Base-by-base conservation (phyloP, 1,284 basidiomycete genomes). In the Vanrija sp. region DNA sequence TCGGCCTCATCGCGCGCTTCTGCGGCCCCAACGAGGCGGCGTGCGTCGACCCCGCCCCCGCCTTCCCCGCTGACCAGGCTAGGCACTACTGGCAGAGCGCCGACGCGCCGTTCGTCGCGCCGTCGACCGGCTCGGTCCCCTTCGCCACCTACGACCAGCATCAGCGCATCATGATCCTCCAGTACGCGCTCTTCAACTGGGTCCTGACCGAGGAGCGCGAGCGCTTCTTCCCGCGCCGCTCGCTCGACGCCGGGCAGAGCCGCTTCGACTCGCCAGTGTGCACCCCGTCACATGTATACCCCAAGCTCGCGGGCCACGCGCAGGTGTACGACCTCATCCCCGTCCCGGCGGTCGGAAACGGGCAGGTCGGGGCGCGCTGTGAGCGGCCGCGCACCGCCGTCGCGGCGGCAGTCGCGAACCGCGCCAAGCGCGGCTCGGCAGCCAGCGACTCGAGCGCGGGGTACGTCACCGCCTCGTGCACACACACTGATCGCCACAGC, bases 271-370 rank as follows among this genome's bases (percentile, higher is more conserved):
- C 31, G 31, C 9, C 31, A 2, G 12, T 9, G 12, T 14, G 31
- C 9, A 25, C 24, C 31, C 9, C 12, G 10, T 31, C 31, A 4
- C 25, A 25, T 7, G 7, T 52, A 6, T 27, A 52, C 20, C 50
- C 54, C 10, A 3, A 9, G 19, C 45, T 45, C 37, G 54, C 49
- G 1, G 14, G 38, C 9, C 27, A 6, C 14, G 41, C 16, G 5
- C 49, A 52, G 47, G 18, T 56, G 38, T 56, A 52, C 20, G 54
- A 56, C 43, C 50, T 56, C 22, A 44, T 56, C 6, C 54, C 54
- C 6, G 10, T 19, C 1, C 3, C 39, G 3, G 53, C 53, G 1
- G 16, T 45, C 20, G 37, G 41, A 16, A 24, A 31, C 20, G 23
- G 42, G 20, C 54, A 56, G 50, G 14, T 52, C 2, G 49, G 16